Evolutionary conservation across 169 alveolate species (phyloP), one percentile per base, ranked within the genome.

Genomic region (Plasmodium fragile): DNA sequence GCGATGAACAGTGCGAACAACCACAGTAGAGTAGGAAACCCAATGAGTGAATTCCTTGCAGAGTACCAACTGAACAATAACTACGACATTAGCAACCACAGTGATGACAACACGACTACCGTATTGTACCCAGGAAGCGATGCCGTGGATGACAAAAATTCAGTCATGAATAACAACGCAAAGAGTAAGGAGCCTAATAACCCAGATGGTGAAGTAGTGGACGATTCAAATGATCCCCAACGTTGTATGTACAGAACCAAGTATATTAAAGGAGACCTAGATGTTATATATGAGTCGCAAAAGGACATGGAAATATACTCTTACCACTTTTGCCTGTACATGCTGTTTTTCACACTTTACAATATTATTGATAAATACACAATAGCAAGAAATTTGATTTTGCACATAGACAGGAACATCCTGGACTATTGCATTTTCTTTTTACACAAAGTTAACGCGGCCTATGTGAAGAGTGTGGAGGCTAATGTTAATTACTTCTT

Each of bases 281-380:
- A 91, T 81, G 83, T 91, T 11, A 91, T 91, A 80, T 91, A 91
- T 71, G 69, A 79, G 30, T 79, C 94, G 7, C 92, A 79, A 25
- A 89, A 28, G 52, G 94, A 91, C 73, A 91, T 91, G 94, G 94
- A 91, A 81, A 91, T 80, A 43, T 91, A 91, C 83, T 65, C 91
- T 13, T 91, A 91, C 71, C 94, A 91, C 75, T 91, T 91, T 28
- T 91, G 92, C 34, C 75, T 91, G 39, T 81, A 91, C 55, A 91
- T 91, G 94, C 41, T 91, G 69, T 91, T 80, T 30, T 91, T 91
- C 82, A 91, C 92, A 5, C 77, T 91, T 34, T 91, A 43, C 72
- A 80, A 91, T 16, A 73, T 91, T 71, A 80, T 91, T 4, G 83
- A 91, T 71, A 79, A 91, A 16, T 91, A 79, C 32, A 91, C 79